Evolutionary conservation across 164 flowering plant genomes (phyloP), one percentile per base, ranked within the genome.

Genomic region (Magnolia sinica): DNA sequence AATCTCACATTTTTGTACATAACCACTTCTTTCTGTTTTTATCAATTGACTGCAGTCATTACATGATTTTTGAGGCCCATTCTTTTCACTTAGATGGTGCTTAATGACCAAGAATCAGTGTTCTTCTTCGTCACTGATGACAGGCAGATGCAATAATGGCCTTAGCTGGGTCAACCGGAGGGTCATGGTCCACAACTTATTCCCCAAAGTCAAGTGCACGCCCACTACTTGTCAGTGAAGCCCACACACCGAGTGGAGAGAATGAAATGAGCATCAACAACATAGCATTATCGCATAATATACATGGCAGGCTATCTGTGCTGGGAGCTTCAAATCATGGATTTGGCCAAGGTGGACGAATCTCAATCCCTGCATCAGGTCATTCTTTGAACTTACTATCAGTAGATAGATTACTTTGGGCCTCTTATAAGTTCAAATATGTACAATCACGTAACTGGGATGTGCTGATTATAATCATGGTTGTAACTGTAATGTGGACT

Each of bases 91-190:
- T 58, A 22, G 22, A 52, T 72, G 64, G 64, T 50, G 24, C n/a
- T 71, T 24, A 37, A 37, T 37, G 14, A 16, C 49, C 16, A 37
- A 63, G 69, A 63, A 19, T 19, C 63, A 8, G 45, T 45, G 9
- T 37, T 63, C 8, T 61, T 37, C 8, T 29, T 50, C 19, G 59
- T 2, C 50, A 29, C 19, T 68, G 16, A 22, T 80, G 78, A 81
- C 96, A 95, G 99, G 99, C 97, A 64, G 98, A 95, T 78, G 89
- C 92, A 50, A 91, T 95, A 79, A 92, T 95, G 99, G 88, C 95
- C 65, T 82, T 95, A 61, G 99, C 99, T 68, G 99, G 97, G 72
- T 92, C 98, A 74, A 91, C 85, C 80, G 96, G 96, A 76, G 91
- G 92, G 74, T 93, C 99, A n/a, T 95, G 96, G 97, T 93, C 98